Evolutionary conservation across 2,329 filamentous ascomycete genomes (phyloP).

Genomic region (Diaporthe australafricana): DNA sequence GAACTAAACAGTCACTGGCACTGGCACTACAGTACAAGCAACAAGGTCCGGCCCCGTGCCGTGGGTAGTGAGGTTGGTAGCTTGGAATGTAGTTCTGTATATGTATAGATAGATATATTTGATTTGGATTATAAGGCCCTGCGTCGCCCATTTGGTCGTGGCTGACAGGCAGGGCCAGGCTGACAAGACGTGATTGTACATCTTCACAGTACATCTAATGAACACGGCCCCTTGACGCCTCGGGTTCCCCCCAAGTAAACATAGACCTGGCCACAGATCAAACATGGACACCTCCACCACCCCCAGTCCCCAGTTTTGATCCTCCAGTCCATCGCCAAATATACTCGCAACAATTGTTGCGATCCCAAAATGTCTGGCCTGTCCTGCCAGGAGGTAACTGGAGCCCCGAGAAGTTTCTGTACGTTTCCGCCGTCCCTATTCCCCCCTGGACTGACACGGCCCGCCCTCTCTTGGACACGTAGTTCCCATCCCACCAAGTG

Average conservation of each 20-base stretch:
- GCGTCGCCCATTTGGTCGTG: background rate
- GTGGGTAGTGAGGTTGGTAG: too few species aligned
- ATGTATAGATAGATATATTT: constrained; percentile 11
- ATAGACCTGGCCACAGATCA: constrained; percentile 21
- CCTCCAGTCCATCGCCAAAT: background rate
- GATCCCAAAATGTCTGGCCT: constrained; percentile 12
- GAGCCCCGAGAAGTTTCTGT: constrained; percentile 12
- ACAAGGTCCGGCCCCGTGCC: background rate
- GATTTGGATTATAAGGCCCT: constrained; percentile 19
- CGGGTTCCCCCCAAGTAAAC: background rate
- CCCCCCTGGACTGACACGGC: constrained; percentile 5
- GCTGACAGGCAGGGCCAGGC: background rate
- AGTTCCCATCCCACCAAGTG: constrained; percentile 9
- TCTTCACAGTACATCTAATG: constrained; percentile 22
- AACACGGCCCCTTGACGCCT: background rate
- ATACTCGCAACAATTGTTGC: constrained; percentile 10
- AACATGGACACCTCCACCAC: background rate
- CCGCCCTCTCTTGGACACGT: constrained; percentile 6
- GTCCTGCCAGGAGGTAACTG: background rate
- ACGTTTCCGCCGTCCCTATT: constrained; percentile 7
- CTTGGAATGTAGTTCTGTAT: background rate
- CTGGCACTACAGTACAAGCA: background rate
- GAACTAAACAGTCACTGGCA: background rate
- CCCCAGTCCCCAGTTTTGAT: constrained; percentile 2
- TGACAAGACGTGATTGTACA: constrained; percentile 14